Evolutionary conservation across 2,329 filamentous ascomycete genomes (phyloP), one percentile per base, ranked within the genome.

Genomic region (Blastomyces parvus): DNA sequence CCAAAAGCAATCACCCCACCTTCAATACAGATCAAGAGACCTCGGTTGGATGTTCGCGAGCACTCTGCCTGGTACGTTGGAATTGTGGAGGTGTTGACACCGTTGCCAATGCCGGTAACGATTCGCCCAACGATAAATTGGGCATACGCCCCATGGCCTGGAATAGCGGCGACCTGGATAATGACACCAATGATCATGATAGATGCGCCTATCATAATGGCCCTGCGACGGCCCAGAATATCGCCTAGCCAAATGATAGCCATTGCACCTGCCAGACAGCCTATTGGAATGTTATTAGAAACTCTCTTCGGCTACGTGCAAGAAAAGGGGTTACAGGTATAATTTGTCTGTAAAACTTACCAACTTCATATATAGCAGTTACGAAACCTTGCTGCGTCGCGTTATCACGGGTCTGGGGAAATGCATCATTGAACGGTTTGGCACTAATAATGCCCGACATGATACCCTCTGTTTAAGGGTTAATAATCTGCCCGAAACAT

Each of bases 21-120:
- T 69, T 78, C 82, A 63, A 84, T 82, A 68, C 82, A 83, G 66
- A 85, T 83, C 52, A 85, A 73, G 22, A 83, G 78, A 57, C 83
- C 83, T 59, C 83, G 78, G 69, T 83, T 84, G 64, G 78, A 79
- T 0, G 82, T 78, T 59, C 71, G 74, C 3, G 78, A 77, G 67
- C 78, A 80, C 65, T 82, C 79, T 6, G 78, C 75, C 70, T 81
- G 78, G 59, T 79, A 81, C 2, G 75, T 78, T 0, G 79, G 79
- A 30, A 80, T 79, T 0, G 78, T 80, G 4, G 74, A 75, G 2
- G 79, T 81, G 69, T 82, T 82, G 68, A 82, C 78, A 19, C 80
- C 80, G 63, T 81, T 82, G 13, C 80, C 80, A 33, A 82, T 65
- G 36, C 80, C 80, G 9, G 79, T 80, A 40, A 82, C 72, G 0